Percentiles rank a stretch among this genome's conserved stretches.
Evolutionary conservation across 306 rosid genomes (phyloP).

Genomic region (Fragaria nilgerrensis): DNA sequence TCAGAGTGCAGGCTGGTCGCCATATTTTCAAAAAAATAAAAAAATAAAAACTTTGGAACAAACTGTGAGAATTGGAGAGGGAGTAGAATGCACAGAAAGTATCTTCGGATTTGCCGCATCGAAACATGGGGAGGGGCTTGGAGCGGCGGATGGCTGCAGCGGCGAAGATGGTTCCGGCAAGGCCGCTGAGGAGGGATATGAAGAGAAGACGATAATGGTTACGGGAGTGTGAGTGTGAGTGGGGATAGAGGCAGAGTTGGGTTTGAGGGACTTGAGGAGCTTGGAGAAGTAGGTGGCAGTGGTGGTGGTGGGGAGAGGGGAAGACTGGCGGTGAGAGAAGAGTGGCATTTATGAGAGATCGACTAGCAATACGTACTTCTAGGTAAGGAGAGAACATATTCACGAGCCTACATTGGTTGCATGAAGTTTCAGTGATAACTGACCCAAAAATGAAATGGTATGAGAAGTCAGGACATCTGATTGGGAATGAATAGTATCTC

Average conservation of each 20-base stretch:
- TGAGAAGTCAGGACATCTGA: too few relatives aligned
- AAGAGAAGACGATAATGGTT: conserved; percentile 27
- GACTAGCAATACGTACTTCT: too few relatives aligned
- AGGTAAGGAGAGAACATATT: too few relatives aligned
- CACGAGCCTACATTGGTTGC: too few relatives aligned
- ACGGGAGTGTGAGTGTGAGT: not conserved
- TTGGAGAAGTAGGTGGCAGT: conserved; percentile 27
- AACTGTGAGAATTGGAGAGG: not conserved
- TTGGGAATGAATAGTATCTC: too few relatives aligned
- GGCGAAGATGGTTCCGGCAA: conserved; percentile 29
- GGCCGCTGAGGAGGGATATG: conserved; percentile 29
- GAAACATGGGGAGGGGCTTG: conserved; percentile 22
- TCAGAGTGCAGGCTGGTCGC: too few relatives aligned
- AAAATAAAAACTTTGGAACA: too few relatives aligned
- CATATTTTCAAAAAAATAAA: too few relatives aligned
- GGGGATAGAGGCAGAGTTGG: conserved; percentile 7
- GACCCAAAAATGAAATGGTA: too few relatives aligned
- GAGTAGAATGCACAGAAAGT: conserved; percentile 34
- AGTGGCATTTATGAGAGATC: conserved; percentile 24
- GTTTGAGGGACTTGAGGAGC: conserved; percentile 23
- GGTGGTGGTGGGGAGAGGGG: conserved; percentile 13
- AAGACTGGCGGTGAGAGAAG: conserved; percentile 26
- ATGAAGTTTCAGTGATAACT: too few relatives aligned
- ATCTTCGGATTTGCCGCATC: conserved; percentile 36
- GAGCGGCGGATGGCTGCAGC: not conserved